These are phyloP conservation scores for Beta corolliflora DNA, from an alignment of 179 eudicot genomes.

Conservation along the genomic window DNA sequence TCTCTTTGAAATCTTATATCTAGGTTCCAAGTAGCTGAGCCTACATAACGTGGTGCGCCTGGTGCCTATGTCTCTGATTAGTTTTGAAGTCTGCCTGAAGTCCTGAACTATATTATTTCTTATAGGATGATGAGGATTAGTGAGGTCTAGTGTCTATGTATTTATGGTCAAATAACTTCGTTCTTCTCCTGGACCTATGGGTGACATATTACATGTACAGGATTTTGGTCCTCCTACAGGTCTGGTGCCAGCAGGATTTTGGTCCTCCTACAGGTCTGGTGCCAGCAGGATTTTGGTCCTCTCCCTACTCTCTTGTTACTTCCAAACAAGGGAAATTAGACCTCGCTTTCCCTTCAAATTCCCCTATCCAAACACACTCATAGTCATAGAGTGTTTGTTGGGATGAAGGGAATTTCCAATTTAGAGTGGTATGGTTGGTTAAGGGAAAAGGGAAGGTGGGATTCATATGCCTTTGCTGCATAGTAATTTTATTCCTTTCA, in stretches of 20 bases:
- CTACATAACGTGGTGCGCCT: background rate
- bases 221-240: too few species aligned
- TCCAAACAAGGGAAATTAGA: too few species aligned
- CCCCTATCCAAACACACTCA: too few species aligned
- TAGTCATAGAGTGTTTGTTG: conserved; percentile 8
- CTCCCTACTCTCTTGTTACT: background rate
- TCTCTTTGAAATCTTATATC: background rate
- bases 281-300: too few species aligned
- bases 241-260: too few species aligned
- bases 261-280: too few species aligned
- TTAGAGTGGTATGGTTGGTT: background rate
- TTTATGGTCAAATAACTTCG: too few species aligned
- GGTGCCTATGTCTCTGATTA: background rate
- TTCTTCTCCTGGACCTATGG: too few species aligned
- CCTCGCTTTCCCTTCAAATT: too few species aligned
- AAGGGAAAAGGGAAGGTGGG: background rate
- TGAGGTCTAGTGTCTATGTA: too few species aligned
- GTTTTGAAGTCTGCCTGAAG: background rate
- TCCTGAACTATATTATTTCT: background rate
- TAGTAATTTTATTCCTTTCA: background rate
- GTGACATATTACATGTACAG: too few species aligned
- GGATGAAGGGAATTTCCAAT: background rate
- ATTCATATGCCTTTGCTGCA: background rate
- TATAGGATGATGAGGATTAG: background rate
- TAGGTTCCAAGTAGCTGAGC: conserved; percentile 20